Base-by-base conservation (phyloP, 1,284 basidiomycete species). In the Fistulina hepatica region DNA sequence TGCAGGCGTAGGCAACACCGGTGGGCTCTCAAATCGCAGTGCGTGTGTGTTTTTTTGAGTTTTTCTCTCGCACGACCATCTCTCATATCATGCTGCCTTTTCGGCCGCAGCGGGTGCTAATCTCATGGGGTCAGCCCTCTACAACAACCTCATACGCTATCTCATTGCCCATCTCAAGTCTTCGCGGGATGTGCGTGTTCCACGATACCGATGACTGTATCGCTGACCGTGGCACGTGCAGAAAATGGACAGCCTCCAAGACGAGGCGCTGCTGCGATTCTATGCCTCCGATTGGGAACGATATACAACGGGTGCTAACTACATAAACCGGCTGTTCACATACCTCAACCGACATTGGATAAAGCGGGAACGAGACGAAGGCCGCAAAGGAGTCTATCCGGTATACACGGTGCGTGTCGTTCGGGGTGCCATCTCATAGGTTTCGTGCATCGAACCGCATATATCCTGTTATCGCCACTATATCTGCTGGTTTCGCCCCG, bases 331-430 rank as follows among this genome's bases (percentile, higher is more conserved):
- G 44, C 64, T 98, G 31, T 97, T 97, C 67, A 86, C 89, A 15
- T 98, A 97, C 62, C 76, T 98, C 44, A 98, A 98, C 59, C 86
- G 94, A 43, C 92, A 97, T 63, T 99, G 95, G 95, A 92, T 99
- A 34, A 97, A 95, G 65, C 79, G 94, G 33, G 93, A 98, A 59
- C 82, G 94, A 57, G 95, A 98, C 52, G 94, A 99, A 56, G 95
- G 95, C 6, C 75, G 91, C 53, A 97, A 93, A 61, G 83, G 86
- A 36, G 84, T 97, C 32, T 97, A 97, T 61, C 81, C 80, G 2
- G 89, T 99, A 20, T 98, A 97, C 62, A 98, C 93, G 19, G 91
- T 94, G 54, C 53, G 85, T 69, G 28, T 21, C 24, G 25, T 34
- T 21, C 13, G 15, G 4, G 5, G 9, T 31, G 4, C 28, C 5